Percentiles rank a stretch among this genome's conserved stretches.
Conservation (phyloP, 1,284 basidiomycete species). For the Sanghuangporus sanghuang region DNA sequence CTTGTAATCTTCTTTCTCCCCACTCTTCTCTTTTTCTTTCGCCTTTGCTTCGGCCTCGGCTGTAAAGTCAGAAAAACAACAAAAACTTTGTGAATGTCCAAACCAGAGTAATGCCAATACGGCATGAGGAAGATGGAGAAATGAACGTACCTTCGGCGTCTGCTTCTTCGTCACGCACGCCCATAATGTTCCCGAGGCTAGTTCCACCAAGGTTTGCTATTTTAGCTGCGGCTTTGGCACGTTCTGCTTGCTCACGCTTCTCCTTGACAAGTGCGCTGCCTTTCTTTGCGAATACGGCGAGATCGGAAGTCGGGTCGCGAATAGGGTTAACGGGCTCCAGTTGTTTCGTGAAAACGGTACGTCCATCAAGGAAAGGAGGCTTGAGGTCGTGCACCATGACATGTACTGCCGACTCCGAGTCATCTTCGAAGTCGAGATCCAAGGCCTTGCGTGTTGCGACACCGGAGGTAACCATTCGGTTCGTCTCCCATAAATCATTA, state of each 20-base stretch:
- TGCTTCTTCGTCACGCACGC: constrained; percentile 92
- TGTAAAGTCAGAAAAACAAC: constrained; percentile 25
- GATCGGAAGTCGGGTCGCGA: constrained; percentile 87
- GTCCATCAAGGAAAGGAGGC: constrained; percentile 96
- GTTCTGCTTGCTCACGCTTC: constrained; percentile 92
- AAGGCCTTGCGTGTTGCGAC: constrained; percentile 82
- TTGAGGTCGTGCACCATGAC: constrained; percentile 97
- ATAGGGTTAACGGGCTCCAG: constrained; percentile 97
- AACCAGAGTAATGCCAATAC: constrained; percentile 35
- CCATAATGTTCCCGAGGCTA: constrained; percentile 93
- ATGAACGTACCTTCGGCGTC: constrained; percentile 70
- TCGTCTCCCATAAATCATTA: constrained; percentile 97
- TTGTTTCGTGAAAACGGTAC: constrained; percentile 94
- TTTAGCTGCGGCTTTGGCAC: constrained; percentile 94
- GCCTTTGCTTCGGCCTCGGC: constrained; percentile 52
- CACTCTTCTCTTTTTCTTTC: constrained; percentile 45
- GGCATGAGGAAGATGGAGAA: constrained; percentile 18
- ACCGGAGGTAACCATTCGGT: constrained; percentile 94
- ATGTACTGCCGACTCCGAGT: constrained; percentile 92
- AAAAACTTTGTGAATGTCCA: constrained; percentile 71
- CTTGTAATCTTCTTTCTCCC: constrained; percentile 74
- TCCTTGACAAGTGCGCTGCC: constrained; percentile 92
- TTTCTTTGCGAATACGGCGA: constrained; percentile 95
- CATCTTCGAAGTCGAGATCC: constrained; percentile 91
- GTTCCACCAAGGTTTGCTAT: constrained; percentile 91